Evolutionary conservation across 148 eudicot species (phyloP).

Genomic region (Rhododendron vialii): DNA sequence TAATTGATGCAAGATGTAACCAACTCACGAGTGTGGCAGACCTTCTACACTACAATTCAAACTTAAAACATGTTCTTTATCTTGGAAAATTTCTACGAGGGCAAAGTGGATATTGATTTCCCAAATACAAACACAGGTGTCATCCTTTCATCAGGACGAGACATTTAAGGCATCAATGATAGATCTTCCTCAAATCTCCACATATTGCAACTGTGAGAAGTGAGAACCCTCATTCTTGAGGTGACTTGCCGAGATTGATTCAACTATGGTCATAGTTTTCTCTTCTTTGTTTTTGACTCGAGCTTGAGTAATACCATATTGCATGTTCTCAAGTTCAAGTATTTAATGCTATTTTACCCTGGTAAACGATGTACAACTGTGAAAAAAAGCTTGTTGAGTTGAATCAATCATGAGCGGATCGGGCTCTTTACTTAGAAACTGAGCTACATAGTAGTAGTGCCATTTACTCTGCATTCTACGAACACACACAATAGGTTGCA

Average conservation of each 20-base stretch:
- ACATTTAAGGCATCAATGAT: neutral
- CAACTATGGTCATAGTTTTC: neutral
- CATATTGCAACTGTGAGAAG: neutral
- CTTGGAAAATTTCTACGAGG: neutral
- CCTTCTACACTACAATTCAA: neutral
- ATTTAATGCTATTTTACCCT: neutral
- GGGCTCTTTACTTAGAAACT: neutral
- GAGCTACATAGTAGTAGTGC: neutral
- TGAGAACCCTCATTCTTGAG: neutral
- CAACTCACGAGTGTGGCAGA: neutral
- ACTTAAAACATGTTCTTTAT: neutral
- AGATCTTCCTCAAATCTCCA: neutral
- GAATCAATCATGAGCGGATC: neutral
- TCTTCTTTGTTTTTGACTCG: neutral
- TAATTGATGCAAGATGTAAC: neutral
- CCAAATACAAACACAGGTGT: neutral
- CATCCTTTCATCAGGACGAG: neutral
- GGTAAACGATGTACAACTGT: neutral
- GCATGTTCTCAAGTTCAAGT: neutral
- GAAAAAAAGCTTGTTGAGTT: neutral
- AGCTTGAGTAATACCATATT: neutral
- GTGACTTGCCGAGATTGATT: neutral
- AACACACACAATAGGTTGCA: neutral
- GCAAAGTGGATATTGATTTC: neutral
- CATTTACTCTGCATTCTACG: too few species aligned